These are phyloP conservation scores for Monilinia fructicola DNA, from an alignment of 2,329 filamentous ascomycete species.

Conservation along the genomic window DNA sequence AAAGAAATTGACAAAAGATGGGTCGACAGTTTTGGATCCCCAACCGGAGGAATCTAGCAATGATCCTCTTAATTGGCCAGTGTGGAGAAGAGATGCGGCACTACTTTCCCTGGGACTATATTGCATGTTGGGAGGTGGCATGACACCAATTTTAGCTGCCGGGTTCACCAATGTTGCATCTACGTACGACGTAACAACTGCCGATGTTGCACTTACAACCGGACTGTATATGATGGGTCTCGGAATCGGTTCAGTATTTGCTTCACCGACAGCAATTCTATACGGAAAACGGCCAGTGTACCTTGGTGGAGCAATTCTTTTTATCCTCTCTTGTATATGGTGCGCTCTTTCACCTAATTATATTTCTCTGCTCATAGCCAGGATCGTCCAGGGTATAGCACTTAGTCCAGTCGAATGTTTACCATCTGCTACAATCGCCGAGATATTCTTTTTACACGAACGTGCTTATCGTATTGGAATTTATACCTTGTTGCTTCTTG, in stretches of 20 bases:
- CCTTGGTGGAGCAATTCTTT: conserved; percentile 72
- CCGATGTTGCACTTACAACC: conserved; percentile 80
- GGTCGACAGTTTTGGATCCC: conserved; percentile 81
- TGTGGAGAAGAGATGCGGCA: conserved; percentile 76
- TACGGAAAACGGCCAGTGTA: conserved; percentile 92
- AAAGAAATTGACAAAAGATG: conserved; percentile 78
- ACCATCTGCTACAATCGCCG: conserved; percentile 88
- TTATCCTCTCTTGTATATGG: conserved; percentile 77
- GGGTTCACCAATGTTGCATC: conserved; percentile 80
- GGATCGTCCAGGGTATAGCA: conserved; percentile 84
- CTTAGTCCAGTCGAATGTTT: conserved; percentile 90
- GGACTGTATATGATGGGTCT: conserved; percentile 94
- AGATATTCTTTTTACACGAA: conserved; percentile 96
- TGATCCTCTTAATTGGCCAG: conserved; percentile 89
- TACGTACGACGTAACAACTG: conserved; percentile 64
- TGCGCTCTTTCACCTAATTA: conserved; percentile 83
- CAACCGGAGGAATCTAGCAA: conserved; percentile 90
- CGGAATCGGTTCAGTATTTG: conserved; percentile 78
- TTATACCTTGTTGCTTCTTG: conserved; percentile 83
- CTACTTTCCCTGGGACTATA: conserved; percentile 84
- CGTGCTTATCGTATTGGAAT: conserved; percentile 90
- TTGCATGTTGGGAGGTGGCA: conserved; percentile 89
- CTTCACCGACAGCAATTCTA: conserved; percentile 86
- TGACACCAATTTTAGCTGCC: conserved; percentile 85
- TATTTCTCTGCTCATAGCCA: conserved; percentile 72